phyloP scores from a whole-genome alignment of 2,329 filamentous ascomycete species.

The Venturia pyrina region DNA sequence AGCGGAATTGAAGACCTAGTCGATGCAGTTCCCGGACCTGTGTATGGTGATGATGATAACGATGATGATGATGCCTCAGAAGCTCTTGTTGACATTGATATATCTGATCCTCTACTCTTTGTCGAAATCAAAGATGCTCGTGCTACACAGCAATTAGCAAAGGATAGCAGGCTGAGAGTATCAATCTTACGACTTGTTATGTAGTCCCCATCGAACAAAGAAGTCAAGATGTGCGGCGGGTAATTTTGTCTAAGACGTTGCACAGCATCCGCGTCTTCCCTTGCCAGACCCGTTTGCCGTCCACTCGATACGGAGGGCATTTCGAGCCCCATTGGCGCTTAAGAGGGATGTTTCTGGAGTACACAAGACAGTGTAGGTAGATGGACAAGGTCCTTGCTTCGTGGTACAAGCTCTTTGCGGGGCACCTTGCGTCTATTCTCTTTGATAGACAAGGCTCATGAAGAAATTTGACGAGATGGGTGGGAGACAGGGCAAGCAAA shows the following conservation, averaged over 20 bases:
- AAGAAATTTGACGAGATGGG: not conserved
- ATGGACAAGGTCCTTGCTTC: not conserved
- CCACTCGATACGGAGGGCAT: not conserved
- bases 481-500: not conserved
- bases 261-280: slow-evolving; percentile 8
- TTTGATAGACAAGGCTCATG: not conserved
- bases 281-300: not conserved
- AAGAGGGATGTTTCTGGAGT: not conserved
- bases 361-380: not conserved
- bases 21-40: not conserved
- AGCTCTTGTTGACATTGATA: not conserved
- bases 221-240: not conserved
- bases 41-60: not conserved
- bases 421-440: not conserved
- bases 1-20: not conserved
- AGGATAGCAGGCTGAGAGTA: not conserved
- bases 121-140: not conserved
- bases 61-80: not conserved
- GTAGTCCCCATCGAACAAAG: slow-evolving; percentile 7
- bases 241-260: slow-evolving; percentile 6
- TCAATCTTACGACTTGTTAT: not conserved
- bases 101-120: not conserved
- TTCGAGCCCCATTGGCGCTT: not conserved
- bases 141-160: not conserved
- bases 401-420: not conserved